Conservation (phyloP, 371 early-diverging fungal genomes). For the Syncephalastrum monosporum region DNA sequence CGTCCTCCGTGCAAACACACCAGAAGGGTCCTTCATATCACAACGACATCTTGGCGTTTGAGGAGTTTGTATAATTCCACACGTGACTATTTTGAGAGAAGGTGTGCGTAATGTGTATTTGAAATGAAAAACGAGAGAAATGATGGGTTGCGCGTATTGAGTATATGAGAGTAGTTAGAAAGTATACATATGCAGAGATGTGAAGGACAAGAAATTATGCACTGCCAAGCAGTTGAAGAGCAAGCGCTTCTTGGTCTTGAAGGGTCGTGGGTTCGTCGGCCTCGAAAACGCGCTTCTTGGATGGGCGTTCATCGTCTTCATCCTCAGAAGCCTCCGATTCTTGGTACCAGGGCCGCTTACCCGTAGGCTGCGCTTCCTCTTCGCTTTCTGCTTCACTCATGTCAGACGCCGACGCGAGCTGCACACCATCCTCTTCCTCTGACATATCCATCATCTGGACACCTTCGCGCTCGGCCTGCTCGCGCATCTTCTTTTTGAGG, state of each 20-base stretch:
- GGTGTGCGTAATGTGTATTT: too few relatives aligned
- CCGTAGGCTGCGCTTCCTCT: constrained; percentile 14
- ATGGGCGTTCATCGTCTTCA: constrained; percentile 43
- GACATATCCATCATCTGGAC: constrained; percentile 23
- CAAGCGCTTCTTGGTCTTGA: constrained; percentile 67
- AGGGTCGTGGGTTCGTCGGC: constrained; percentile 62
- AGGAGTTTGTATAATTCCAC: too few relatives aligned
- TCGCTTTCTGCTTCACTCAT: constrained; percentile 11
- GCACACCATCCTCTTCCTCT: constrained; percentile 25
- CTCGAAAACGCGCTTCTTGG: constrained; percentile 59
- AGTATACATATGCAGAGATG: too few relatives aligned
- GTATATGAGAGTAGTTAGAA: too few relatives aligned
- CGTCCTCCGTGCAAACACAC: too few relatives aligned
- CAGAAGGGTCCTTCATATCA: too few relatives aligned
- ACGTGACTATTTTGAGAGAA: too few relatives aligned
- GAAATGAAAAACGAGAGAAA: too few relatives aligned
- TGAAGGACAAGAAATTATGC: neutral
- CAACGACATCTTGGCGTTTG: too few relatives aligned
- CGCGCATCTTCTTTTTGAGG: constrained; percentile 63
- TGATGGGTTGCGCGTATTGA: too few relatives aligned
- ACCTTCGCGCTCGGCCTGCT: constrained; percentile 32
- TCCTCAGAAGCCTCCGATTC: constrained; percentile 24
- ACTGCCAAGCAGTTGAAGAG: constrained; percentile 48
- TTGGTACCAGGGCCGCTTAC: constrained; percentile 43
- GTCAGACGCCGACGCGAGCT: constrained; percentile 13